Evolutionary conservation across 1,284 basidiomycete genomes (phyloP).

Genomic region (Ganoderma boninense): DNA sequence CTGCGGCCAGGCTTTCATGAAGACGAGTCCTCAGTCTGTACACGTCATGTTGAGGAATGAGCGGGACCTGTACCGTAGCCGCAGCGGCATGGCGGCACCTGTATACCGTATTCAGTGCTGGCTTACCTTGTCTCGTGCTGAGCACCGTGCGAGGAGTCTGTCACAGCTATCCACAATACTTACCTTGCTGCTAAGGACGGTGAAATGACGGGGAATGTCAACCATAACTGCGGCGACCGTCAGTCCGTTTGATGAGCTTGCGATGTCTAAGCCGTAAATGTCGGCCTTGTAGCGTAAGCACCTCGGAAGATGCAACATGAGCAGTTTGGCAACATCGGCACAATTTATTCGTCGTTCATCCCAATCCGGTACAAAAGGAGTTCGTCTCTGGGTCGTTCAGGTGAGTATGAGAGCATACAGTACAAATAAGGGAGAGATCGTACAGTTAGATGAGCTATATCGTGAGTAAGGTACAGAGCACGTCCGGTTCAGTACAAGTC

Average conservation of each 20-base stretch:
- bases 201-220: not conserved
- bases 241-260: not conserved
- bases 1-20: not conserved
- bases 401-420: conserved; percentile 12
- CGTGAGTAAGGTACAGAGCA: conserved; percentile 24
- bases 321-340: not conserved
- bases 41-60: not conserved
- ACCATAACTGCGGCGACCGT: conserved; percentile 5
- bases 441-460: conserved; percentile 16
- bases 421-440: conserved; percentile 15
- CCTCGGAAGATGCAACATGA: not conserved
- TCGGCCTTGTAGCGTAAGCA: not conserved
- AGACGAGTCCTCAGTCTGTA: not conserved
- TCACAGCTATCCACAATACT: not conserved
- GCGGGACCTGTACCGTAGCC: not conserved
- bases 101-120: not conserved
- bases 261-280: not conserved
- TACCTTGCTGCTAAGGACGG: not conserved
- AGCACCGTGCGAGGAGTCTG: not conserved
- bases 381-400: conserved; percentile 16
- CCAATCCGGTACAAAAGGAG: conserved; percentile 6
- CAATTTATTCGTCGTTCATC: conserved; percentile 1
- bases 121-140: not conserved
- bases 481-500: conserved; percentile 21
- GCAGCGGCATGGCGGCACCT: not conserved